Evolutionary conservation across 306 rosid species (phyloP), one percentile per base, ranked within the genome.

Genomic region (Echinosophora koreensis): DNA sequence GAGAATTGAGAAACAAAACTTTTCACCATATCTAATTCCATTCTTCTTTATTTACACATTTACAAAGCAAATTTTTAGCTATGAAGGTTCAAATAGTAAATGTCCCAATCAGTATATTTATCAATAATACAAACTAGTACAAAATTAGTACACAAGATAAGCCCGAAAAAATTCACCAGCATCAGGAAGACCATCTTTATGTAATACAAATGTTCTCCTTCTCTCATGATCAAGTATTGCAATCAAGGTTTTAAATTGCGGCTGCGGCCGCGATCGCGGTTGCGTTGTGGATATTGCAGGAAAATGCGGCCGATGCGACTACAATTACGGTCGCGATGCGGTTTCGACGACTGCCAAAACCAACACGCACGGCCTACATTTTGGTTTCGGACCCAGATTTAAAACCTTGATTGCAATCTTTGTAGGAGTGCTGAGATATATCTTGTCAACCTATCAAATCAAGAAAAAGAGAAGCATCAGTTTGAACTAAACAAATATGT

Each of bases 131-230:
- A 51, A 16, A 15, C 10, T 11, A 42, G 51, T 35, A 66, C 41
- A 51, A 16, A 15, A 8, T 11, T 17, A 58, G 58, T 9, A 79
- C 44, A 58, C 32, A 58, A 59, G 81, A 62, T 66, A 69, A 28
- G 28, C 13, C 27, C 28, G 15, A 69, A 62, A 17, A 63, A 50
- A 15, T 74, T 88, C 57, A 92, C 97, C 97, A 56, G 93, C 96
- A 90, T 92, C 97, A 71, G 93, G 93, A 81, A 92, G 97, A 32
- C 97, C 97, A 75, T 92, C 97, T 81, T 92, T 92, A 59, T 90
- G 92, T 52, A 90, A 65, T 22, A 84, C 97, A 87, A 87, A 88
- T 39, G 97, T 92, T 73, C 97, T 90, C 86, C 90, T 92, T 77
- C 84, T 90, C 80, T 88, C 97, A 49, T 92, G 96, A 86, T 92